Evolutionary conservation across 2,329 filamentous ascomycete genomes (phyloP), one percentile per base, ranked within the genome.

Genomic region (Lecanicillium sp.): DNA sequence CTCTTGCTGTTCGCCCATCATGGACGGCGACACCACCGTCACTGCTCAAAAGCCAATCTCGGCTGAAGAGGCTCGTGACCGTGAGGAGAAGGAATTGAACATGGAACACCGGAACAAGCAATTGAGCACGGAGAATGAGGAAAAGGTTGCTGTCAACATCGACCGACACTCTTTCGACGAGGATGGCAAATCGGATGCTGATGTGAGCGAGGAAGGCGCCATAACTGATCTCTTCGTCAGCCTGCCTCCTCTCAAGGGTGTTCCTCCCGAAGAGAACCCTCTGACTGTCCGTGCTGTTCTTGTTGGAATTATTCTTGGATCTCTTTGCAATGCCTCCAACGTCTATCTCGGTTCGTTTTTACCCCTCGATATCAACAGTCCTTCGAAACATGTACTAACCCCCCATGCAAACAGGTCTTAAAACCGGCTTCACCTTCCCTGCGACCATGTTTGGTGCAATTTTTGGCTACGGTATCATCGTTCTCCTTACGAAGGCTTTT

Each of bases 311-410:
- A 50, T 72, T 30, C 67, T 76, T 20, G 76, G 76, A 33, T 73
- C 69, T 13, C 62, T 80, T 8, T 73, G 79, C 47, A 78, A 77
- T 48, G 73, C 74, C 9, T 78, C 73, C 42, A 80, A 80, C 51
- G 63, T 80, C 30, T 80, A 80, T 47, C 65, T 80, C 18, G 74
- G 74, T 64, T 58, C 36, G 55, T 42, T 7, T 16, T 29, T 7
- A 12, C 13, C 6, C 5, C 19, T 17, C 38, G 38, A 15, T 13
- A 7, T 33, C n/a, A 17, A 40, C n/a, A 13, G 25, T 7, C 4
- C 3, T 11, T 4, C 3, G n/a, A 40, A 19, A 7, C 14, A 25
- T 25, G 11, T 6, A 25, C 6, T 25, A 11, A 11, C 22, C 22
- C 6, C 22, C 11, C 6, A 25, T 25, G 11, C 22, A 7, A 17